Base-by-base conservation (phyloP, 805 yeast genomes). In the Metschnikowia lunata region DNA sequence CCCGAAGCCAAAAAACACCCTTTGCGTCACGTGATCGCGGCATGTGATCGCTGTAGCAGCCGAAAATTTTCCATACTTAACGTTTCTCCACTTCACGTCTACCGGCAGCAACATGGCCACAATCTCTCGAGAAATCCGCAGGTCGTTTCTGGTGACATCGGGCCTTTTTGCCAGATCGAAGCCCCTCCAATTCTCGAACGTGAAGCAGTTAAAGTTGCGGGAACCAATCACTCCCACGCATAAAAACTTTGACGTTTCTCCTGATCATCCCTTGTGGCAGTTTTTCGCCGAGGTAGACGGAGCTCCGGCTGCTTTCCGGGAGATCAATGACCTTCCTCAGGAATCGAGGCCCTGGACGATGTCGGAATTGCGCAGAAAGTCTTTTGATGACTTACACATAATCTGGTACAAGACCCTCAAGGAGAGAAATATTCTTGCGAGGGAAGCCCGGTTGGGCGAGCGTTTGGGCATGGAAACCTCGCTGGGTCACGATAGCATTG, bases 241-340 rank as follows among this genome's bases (percentile, higher is more conserved):
- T 42, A 72, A 75, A 51, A 87, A 87, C 63, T 74, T 90, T 43
- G 74, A 74, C 47, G 85, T 86, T 30, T 76, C 80, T 11, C 91
- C 84, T 6, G 85, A 85, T 61, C 99, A 93, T 66, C 99, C 98
- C 28, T 73, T 93, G 51, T 93, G 97, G 96, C 90, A 86, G 56
- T 93, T 93, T 62, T 93, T 91, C 69, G 64, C 67, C 10, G 61
- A 59, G 4, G 75, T 72, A 5, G 60, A 62, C 51, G 76, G 85
- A 33, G 73, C 81, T 45, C 72, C 75, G 56, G 45, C 54, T 8
- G 79, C 82, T 47, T 66, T 85, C 47, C 77, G 97, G 54, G 61
- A 71, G 1, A 64, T 75, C 3, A 78, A 72, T 2, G 86, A 82
- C 18, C 70, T 76, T 40, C 67, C 68, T 30, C 60, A 63, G 27